These are phyloP conservation scores for Chiua sp. DNA, from an alignment of 1,284 basidiomycete species.

Conservation along the genomic window DNA sequence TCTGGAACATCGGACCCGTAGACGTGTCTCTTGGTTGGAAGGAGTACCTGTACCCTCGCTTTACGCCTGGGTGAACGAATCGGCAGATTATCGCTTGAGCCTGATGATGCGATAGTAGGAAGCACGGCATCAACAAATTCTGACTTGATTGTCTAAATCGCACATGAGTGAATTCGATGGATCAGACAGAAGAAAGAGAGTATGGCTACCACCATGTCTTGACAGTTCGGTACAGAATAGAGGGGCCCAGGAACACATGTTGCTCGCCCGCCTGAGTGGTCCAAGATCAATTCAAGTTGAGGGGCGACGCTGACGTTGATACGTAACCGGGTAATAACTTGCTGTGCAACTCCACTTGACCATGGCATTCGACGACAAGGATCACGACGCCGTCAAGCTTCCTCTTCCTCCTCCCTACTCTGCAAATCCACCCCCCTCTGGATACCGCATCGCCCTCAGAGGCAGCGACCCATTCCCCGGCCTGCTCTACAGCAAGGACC, in stretches of 20 bases:
- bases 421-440: conserved; percentile 52
- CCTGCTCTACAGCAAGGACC: conserved; percentile 44
- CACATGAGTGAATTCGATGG: neutral
- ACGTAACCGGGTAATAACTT: conserved; percentile 2
- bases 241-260: neutral
- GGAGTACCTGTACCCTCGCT: conserved; percentile 9
- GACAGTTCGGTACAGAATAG: neutral
- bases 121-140: conserved; percentile 13
- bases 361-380: conserved; percentile 15
- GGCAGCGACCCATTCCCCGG: conserved; percentile 53
- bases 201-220: neutral
- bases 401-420: conserved; percentile 29
- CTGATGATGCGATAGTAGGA: neutral
- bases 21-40: conserved; percentile 17
- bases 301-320: conserved; percentile 1
- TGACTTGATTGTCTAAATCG: conserved; percentile 12
- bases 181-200: neutral
- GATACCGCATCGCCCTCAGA: conserved; percentile 62
- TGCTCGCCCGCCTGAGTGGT: no score
- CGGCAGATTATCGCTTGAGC: neutral
- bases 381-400: neutral
- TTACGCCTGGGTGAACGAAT: conserved; percentile 1
- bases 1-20: conserved; percentile 12
- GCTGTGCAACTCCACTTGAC: neutral
- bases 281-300: neutral